These are phyloP conservation scores for Pleurotus ostreatus DNA, from an alignment of 768 basidiomycete species.

Conservation along the genomic window DNA sequence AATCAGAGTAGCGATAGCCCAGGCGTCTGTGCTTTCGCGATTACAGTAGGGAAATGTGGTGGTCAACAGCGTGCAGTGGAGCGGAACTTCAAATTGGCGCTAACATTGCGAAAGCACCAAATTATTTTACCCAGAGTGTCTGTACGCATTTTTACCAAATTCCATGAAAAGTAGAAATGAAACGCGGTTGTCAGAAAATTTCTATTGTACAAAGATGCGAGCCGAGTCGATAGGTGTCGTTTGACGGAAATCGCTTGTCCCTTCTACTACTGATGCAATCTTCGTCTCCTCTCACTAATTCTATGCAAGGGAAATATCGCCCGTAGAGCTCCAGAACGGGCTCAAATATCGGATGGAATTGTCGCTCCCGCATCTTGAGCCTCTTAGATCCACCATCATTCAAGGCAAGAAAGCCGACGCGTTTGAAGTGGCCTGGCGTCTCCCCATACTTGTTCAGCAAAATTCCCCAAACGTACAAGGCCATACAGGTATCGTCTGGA, in stretches of 20 bases:
- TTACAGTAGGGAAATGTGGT: too few species aligned
- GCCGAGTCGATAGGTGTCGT: background rate
- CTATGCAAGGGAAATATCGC: background rate
- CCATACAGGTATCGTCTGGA: background rate
- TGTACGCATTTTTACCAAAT: too few species aligned
- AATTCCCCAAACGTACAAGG: background rate
- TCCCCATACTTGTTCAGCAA: background rate
- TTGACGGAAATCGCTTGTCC: background rate
- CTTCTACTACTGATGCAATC: background rate
- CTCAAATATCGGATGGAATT: background rate
- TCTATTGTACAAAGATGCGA: background rate
- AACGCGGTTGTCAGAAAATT: too few species aligned
- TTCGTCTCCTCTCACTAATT: background rate
- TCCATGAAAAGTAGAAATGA: too few species aligned
- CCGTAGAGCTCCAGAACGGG: background rate
- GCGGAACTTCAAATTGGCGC: too few species aligned
- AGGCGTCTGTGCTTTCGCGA: too few species aligned
- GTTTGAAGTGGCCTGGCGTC: background rate
- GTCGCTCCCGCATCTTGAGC: background rate
- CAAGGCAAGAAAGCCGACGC: background rate
- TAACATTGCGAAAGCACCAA: too few species aligned
- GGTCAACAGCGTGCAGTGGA: too few species aligned
- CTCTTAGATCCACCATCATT: background rate
- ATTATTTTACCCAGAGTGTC: too few species aligned
- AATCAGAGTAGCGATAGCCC: too few species aligned